Evolutionary conservation across 805 yeast genomes (phyloP), one percentile per base, ranked within the genome.

Genomic region (Metschnikowia baotianmanensis): DNA sequence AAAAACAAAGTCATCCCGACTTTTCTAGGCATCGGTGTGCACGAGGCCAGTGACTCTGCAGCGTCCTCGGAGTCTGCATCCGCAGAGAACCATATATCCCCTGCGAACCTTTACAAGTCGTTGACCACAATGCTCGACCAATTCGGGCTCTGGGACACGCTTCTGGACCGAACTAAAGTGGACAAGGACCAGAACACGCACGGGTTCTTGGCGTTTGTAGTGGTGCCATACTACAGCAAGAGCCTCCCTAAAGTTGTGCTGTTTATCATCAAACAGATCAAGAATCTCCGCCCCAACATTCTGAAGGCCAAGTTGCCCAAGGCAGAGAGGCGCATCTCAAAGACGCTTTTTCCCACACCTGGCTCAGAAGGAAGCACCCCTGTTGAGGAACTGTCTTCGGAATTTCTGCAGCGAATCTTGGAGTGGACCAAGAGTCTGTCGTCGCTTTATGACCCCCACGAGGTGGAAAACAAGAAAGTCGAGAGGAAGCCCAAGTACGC

Each of bases 191-290:
- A 66, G 6, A 67, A 72, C 11, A 61, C 73, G 0, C 47, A 57
- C 15, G 80, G 78, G 4, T 79, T 77, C 50, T 57, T 76, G 27
- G 76, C 71, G 3, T 73, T 72, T 46, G 76, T 78, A 7, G 43
- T 80, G 3, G 65, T 78, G 1, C 83, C 84, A 0, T 77, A 71
- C 55, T 80, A 65, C 52, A 72, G 65, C 36, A 71, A 69, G 41
- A 70, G 62, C 43, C 56, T 77, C 4, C 83, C 84, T 0, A 50
- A 61, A 29, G 58, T 74, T 4, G 69, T 76, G 7, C 67, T 66
- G 35, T 71, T 69, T 43, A 59, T 77, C 17, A 61, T 76, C 5
- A 67, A 66, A 16, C 74, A 70, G 39, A 62, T 78, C 34, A 78
- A 75, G 43, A 76, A 74, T 11, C 76, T 74, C 53, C 46, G 50